These are phyloP conservation scores for Capsella rubella DNA, from an alignment of 441 rosid species.

Conservation along the genomic window DNA sequence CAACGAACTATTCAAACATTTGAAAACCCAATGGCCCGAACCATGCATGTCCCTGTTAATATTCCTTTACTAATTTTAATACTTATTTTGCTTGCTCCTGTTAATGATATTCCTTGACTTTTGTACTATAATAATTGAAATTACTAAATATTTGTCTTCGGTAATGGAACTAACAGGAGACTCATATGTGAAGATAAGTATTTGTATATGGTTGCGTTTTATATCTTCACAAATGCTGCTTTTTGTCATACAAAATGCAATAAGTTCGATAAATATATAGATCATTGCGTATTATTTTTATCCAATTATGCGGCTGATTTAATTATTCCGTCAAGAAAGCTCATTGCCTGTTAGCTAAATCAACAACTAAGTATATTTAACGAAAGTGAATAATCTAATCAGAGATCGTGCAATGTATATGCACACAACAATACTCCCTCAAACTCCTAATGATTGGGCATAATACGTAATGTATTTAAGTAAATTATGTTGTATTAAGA, in stretches of 20 bases:
- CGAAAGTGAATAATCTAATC: slow-evolving; percentile 22
- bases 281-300: neutral
- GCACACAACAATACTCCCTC: slow-evolving; percentile 40
- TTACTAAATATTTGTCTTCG: neutral
- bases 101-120: neutral
- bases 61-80: neutral
- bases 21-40: slow-evolving; percentile 3
- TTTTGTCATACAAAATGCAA: slow-evolving; percentile 7
- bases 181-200: neutral
- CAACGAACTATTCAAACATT: slow-evolving; percentile 22
- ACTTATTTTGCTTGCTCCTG: neutral
- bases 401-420: slow-evolving; percentile 46
- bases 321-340: slow-evolving; percentile 27
- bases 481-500: slow-evolving; percentile 23
- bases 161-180: slow-evolving; percentile 1
- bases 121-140: neutral
- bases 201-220: neutral
- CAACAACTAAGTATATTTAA: slow-evolving; percentile 37
- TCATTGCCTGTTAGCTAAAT: slow-evolving; percentile 16
- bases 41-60: slow-evolving; percentile 5
- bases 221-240: neutral
- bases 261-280: slow-evolving; percentile 10
- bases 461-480: slow-evolving; percentile 23
- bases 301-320: slow-evolving; percentile 30
- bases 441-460: slow-evolving; percentile 39